These are phyloP conservation scores for Didymosphaeria variabile DNA, from an alignment of 2,329 filamentous ascomycete species.

Conservation along the genomic window DNA sequence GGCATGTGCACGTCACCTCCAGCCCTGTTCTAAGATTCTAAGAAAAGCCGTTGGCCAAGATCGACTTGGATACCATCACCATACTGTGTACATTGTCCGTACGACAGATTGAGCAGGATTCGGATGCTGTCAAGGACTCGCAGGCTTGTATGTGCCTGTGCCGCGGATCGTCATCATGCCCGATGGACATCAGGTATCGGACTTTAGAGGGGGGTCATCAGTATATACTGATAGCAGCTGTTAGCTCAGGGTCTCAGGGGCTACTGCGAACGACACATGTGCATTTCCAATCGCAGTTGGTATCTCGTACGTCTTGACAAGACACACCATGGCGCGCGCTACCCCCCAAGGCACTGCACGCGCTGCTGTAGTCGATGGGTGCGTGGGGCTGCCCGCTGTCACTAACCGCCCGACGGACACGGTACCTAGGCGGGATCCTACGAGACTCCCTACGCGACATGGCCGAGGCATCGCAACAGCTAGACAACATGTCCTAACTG, in stretches of 20 bases:
- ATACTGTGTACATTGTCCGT: neutral
- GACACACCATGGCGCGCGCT: too few species aligned
- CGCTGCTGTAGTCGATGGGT: too few species aligned
- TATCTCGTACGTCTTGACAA: too few species aligned
- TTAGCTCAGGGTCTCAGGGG: neutral
- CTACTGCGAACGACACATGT: too few species aligned
- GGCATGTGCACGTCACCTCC: slow-evolving; percentile 7
- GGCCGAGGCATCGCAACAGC: neutral
- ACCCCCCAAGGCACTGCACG: too few species aligned
- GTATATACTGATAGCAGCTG: too few species aligned
- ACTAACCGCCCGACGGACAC: neutral
- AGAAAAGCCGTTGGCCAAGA: slow-evolving; percentile 3
- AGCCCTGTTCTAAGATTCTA: too few species aligned
- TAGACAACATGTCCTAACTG: neutral
- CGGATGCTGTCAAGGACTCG: neutral
- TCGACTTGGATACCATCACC: neutral
- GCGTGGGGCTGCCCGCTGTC: neutral
- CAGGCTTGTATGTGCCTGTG: neutral
- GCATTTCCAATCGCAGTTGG: too few species aligned
- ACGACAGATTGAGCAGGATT: neutral
- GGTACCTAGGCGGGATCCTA: neutral
- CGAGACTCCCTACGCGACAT: neutral
- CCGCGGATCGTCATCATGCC: neutral
- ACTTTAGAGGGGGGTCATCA: too few species aligned
- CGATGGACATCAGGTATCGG: neutral